A percentile compares a stretch with the other conserved stretches of the same genome.
Conservation (phyloP, 2,329 filamentous ascomycete genomes). For the Scedosporium minutisporum region DNA sequence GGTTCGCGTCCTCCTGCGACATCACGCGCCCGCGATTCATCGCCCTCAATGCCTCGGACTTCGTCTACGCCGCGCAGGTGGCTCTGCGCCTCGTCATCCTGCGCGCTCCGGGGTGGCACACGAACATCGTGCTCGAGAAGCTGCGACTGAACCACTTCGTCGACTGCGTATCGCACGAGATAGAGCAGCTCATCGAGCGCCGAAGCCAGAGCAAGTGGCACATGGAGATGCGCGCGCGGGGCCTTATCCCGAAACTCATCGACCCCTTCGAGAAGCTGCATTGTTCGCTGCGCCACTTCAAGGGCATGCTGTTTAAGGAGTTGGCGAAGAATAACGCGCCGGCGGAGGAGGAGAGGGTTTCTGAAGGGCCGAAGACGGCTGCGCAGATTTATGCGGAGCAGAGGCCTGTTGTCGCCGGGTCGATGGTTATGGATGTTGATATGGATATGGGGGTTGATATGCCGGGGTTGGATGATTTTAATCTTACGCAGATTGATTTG, state of each 20-base stretch:
- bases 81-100: constrained; percentile 37
- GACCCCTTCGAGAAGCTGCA: constrained; percentile 11
- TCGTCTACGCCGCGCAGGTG: constrained; percentile 35
- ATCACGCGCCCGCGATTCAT: constrained; percentile 29
- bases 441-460: background rate
- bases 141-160: constrained; percentile 23
- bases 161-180: constrained; percentile 19
- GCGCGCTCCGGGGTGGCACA: constrained; percentile 36
- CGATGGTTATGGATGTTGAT: background rate
- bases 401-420: constrained; percentile 1
- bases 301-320: constrained; percentile 9
- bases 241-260: background rate
- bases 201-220: constrained; percentile 12
- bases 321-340: constrained; percentile 5
- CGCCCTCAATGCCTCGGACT: constrained; percentile 35
- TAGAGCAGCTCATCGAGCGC: constrained; percentile 16
- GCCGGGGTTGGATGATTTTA: constrained; percentile 3
- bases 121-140: constrained; percentile 23
- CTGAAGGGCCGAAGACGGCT: background rate
- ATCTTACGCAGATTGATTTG: constrained; percentile 6
- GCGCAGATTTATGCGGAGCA: background rate
- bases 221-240: constrained; percentile 1
- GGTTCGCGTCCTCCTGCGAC: constrained; percentile 19
- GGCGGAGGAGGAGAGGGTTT: background rate
- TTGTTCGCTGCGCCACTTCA: constrained; percentile 8